A percentile compares a stretch with the other conserved stretches of the same genome.
Evolutionary conservation across 2,329 filamentous ascomycete genomes (phyloP).

Genomic region (Fusarium denticulatum): DNA sequence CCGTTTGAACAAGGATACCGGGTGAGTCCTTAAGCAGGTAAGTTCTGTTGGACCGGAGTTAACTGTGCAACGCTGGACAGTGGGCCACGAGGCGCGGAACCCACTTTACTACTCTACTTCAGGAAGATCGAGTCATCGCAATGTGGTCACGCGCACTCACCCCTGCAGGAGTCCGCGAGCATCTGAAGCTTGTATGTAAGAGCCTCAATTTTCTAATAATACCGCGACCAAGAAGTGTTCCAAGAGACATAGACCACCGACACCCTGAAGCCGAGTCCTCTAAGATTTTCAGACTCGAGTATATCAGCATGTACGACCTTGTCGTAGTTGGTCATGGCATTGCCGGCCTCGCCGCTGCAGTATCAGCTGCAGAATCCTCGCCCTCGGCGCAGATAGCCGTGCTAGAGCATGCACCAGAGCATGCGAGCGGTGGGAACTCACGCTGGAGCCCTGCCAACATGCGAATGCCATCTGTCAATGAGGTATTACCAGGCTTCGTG

Average conservation of each 20-base stretch:
- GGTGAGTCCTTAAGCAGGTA: too few species aligned
- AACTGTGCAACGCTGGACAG: too few species aligned
- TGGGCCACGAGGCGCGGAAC: too few species aligned
- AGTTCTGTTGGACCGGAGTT: too few species aligned
- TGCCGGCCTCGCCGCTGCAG: conserved; percentile 16
- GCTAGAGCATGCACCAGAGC: conserved; percentile 22
- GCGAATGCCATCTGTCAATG: conserved; percentile 21
- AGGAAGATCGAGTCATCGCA: conserved; percentile 12
- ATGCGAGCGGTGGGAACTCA: conserved; percentile 18
- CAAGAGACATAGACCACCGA: conserved; percentile 14
- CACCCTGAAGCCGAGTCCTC: conserved; percentile 14
- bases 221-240: conserved; percentile 17
- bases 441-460: conserved; percentile 22
- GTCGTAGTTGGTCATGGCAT: conserved; percentile 20
- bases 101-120: conserved; percentile 13
- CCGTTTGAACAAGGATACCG: too few species aligned
- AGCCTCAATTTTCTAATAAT: conserved; percentile 20
- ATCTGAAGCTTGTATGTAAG: conserved; percentile 11
- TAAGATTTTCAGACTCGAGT: conserved; percentile 22
- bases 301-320: conserved; percentile 24
- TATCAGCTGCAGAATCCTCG: conserved; percentile 16
- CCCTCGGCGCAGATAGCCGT: conserved; percentile 19
- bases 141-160: not conserved
- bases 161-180: not conserved
- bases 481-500: conserved; percentile 3